Percentiles rank a stretch among this genome's conserved stretches.
These are phyloP conservation scores for Cytospora paraplurivora DNA, from an alignment of 2,329 filamentous ascomycete genomes.

Conservation along the genomic window DNA sequence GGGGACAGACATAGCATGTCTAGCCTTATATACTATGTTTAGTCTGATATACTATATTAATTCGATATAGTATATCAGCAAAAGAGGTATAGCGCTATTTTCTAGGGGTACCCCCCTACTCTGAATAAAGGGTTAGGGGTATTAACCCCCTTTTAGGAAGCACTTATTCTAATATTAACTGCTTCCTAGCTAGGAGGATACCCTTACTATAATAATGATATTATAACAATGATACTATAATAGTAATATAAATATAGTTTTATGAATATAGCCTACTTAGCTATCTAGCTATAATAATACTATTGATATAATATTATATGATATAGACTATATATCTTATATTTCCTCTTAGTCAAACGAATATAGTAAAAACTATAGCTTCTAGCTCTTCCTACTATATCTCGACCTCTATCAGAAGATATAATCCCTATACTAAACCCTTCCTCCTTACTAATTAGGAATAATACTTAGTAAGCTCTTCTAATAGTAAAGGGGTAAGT, in stretches of 20 bases:
- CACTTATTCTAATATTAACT: background rate
- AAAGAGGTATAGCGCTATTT: background rate
- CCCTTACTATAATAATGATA: background rate
- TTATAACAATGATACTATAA: background rate
- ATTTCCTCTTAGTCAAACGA: conserved; percentile 1
- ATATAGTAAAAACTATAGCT: background rate
- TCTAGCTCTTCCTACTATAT: background rate
- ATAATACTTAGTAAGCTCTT: background rate
- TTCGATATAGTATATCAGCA: background rate
- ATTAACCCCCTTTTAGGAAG: background rate
- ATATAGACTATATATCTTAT: background rate
- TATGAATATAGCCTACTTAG: background rate
- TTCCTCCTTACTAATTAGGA: background rate
- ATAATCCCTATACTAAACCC: background rate
- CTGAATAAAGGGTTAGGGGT: background rate
- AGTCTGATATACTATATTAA: background rate
- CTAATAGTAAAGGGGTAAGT: background rate
- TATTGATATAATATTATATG: background rate
- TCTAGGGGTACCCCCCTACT: no score
- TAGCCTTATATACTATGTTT: background rate
- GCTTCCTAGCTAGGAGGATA: no score
- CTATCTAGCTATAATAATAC: background rate
- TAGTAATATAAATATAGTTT: background rate
- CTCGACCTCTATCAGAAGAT: background rate
- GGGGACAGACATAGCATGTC: background rate